A percentile compares a stretch with the other conserved stretches of the same genome.
phyloP scores from a whole-genome alignment of 768 basidiomycete genomes.

The Ramaria rubella region DNA sequence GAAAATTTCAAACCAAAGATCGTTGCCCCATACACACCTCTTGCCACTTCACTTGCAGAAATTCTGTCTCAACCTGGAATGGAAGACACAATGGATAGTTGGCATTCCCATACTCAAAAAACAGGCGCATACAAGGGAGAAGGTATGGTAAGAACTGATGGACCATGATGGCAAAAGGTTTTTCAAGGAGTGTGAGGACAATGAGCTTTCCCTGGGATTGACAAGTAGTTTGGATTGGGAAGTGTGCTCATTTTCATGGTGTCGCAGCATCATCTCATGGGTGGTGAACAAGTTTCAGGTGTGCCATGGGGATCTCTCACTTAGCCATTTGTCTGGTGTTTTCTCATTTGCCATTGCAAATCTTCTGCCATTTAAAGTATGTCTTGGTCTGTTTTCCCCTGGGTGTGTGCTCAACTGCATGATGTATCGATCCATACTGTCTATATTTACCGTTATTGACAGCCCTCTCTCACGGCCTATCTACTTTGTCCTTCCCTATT shows the following conservation, averaged over 20 bases:
- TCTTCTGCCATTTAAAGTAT: constrained; percentile 23
- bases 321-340: constrained; percentile 21
- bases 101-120: not conserved
- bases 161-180: constrained; percentile 23
- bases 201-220: constrained; percentile 25
- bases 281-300: not conserved
- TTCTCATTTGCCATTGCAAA: constrained; percentile 26
- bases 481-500: too few species aligned
- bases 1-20: not conserved
- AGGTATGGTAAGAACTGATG: constrained; percentile 18
- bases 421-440: constrained; percentile 20
- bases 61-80: constrained; percentile 14
- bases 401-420: not conserved
- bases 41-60: not conserved
- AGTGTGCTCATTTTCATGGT: constrained; percentile 1
- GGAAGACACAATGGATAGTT: constrained; percentile 21
- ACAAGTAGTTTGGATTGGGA: constrained; percentile 29
- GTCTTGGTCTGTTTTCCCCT: not conserved
- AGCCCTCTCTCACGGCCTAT: constrained; percentile 25
- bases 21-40: not conserved
- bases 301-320: constrained; percentile 15
- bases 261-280: not conserved
- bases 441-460: constrained; percentile 21
- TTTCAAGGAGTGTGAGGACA: constrained; percentile 20
- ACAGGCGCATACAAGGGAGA: constrained; percentile 16